These are phyloP conservation scores for Physocladia obscura DNA, from an alignment of 192 early-diverging fungal species.

Conservation along the genomic window DNA sequence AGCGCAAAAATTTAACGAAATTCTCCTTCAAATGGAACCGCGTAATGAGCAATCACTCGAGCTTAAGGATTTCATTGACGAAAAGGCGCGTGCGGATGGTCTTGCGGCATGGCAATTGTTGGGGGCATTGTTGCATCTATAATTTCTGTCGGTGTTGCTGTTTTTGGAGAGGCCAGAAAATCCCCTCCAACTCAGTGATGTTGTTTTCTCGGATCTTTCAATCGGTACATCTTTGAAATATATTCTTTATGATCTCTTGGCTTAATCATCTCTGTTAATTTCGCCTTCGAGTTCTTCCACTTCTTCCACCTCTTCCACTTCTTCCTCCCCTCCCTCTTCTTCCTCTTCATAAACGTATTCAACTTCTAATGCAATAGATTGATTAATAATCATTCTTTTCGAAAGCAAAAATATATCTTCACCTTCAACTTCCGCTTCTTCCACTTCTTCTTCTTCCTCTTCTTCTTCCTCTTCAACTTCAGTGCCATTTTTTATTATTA, in stretches of 20 bases:
- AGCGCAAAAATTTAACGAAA: constrained; percentile 77
- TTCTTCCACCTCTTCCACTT: constrained; percentile 28
- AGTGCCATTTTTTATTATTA: neutral
- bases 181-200: neutral
- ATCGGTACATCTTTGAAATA: neutral
- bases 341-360: neutral
- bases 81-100: constrained; percentile 78
- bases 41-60: constrained; percentile 76
- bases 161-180: neutral
- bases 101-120: constrained; percentile 82
- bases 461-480: constrained; percentile 40
- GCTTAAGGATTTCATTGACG: constrained; percentile 76
- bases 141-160: constrained; percentile 48
- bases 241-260: neutral
- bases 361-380: neutral
- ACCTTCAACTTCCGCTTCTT: constrained; percentile 19
- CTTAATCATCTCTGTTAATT: neutral
- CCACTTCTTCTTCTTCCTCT: constrained; percentile 35
- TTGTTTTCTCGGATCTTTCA: neutral
- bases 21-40: constrained; percentile 80
- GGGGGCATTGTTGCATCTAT: constrained; percentile 74
- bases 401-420: neutral
- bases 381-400: neutral
- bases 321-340: constrained; percentile 27
- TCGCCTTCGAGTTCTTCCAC: constrained; percentile 36